Evolutionary conservation across 306 rosid genomes (phyloP), one percentile per base, ranked within the genome.

Genomic region (Sechiopsis laciniata): DNA sequence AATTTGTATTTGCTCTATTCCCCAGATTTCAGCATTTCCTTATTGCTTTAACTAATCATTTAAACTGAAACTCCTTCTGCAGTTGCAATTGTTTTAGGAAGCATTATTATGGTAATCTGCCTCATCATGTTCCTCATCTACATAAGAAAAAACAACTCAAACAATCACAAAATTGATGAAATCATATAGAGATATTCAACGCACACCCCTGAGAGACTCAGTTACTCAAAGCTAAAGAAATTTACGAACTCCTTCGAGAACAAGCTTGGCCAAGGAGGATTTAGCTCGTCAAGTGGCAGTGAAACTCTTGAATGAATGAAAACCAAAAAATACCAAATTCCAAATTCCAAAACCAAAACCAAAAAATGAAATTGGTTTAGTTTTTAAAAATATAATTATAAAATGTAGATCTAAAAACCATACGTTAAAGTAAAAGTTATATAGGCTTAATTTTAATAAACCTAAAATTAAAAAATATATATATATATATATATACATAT

Each of bases 241-340:
- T 89, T 19, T 69, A 84, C 75, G 2, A 51, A 67, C 85, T 89
- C 17, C 85, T 89, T 62, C 52, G 84, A 5, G 54, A 83, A 59
- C 78, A 88, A 83, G 80, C 84, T 91, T 19, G 96, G 97, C 58
- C 91, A 87, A 80, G 97, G 97, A 22, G 94, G 96, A 17, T 91
- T 83, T 71, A 93, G 97, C 66, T 10, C 82, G 96, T 21, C n/a
- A 50, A 5, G 95, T 92, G 40, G 97, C 95, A 1, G 97, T 88
- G 59, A 92, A 92, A 81, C 87, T 90, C 12, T 77, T 90, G 59
- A 85, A n/a, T n/a, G n/a, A n/a, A n/a, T n/a, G n/a, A n/a, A n/a
- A n/a, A n/a, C n/a, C n/a, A n/a, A n/a, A n/a, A n/a, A n/a, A n/a
- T n/a, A n/a, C n/a, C n/a, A n/a, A n/a, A n/a, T n/a, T n/a, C n/a